Conservation (phyloP, 1,284 basidiomycete genomes). For the Pisolithus thermaeus region DNA sequence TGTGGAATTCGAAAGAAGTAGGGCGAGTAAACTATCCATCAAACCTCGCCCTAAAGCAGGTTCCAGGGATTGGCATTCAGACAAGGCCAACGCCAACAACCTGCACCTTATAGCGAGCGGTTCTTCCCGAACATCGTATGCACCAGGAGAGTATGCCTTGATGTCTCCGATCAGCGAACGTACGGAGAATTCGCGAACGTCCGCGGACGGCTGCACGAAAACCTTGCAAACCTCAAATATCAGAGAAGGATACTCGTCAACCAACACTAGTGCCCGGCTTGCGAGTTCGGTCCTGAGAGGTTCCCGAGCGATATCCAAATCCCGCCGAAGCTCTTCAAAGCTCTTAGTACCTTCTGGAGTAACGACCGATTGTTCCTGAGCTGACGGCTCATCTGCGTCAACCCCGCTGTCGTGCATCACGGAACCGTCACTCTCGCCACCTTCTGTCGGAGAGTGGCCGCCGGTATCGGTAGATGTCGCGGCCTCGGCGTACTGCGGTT, state of each 20-base stretch:
- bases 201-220: slow-evolving; percentile 61
- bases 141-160: slow-evolving; percentile 57
- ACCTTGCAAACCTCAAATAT: slow-evolving; percentile 86
- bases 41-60: slow-evolving; percentile 46
- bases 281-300: slow-evolving; percentile 63
- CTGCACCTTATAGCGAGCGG: slow-evolving; percentile 78
- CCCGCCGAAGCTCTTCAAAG: slow-evolving; percentile 56
- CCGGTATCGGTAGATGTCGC: slow-evolving; percentile 24
- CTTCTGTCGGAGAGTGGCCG: slow-evolving; percentile 23
- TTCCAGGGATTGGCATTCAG: slow-evolving; percentile 61
- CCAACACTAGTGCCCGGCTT: slow-evolving; percentile 66
- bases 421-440: slow-evolving; percentile 15
- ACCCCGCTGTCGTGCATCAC: slow-evolving; percentile 24
- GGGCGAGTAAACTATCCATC: slow-evolving; percentile 59
- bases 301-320: slow-evolving; percentile 65
- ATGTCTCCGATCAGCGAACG: slow-evolving; percentile 69
- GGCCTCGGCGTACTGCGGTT: slow-evolving; percentile 34
- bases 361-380: slow-evolving; percentile 8
- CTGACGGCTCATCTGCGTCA: slow-evolving; percentile 21
- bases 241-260: slow-evolving; percentile 83
- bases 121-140: slow-evolving; percentile 64
- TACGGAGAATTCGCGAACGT: slow-evolving; percentile 57
- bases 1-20: slow-evolving; percentile 55
- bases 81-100: slow-evolving; percentile 78
- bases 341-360: slow-evolving; percentile 38